Evolutionary conservation across 139 green algal species (phyloP).

Genomic region (Volvox reticuliferus): DNA sequence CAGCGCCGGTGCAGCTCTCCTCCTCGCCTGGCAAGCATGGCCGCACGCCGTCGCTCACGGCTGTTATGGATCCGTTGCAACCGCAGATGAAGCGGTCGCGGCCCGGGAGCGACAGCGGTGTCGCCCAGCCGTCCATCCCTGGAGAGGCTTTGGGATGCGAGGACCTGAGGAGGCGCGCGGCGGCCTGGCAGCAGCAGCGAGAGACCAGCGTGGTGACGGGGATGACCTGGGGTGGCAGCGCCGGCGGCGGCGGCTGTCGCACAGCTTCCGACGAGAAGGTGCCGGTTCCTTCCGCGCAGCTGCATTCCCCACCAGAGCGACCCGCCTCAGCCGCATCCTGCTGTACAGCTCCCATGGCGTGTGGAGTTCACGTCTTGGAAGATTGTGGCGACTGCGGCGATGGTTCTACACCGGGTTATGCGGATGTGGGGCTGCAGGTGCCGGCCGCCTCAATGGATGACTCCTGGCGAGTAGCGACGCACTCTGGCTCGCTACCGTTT

Average conservation of each 20-base stretch:
- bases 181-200: background rate
- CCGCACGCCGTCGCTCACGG: conserved; percentile 2
- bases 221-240: background rate
- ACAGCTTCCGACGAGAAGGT: background rate
- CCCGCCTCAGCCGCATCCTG: conserved; percentile 27
- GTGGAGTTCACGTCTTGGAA: no score
- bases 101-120: conserved; percentile 20
- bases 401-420: no score
- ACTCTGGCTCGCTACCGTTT: no score
- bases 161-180: background rate
- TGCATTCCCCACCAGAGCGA: conserved; percentile 6
- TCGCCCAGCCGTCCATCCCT: background rate
- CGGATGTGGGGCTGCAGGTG: no score
- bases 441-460: no score
- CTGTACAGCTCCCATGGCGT: background rate
- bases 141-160: background rate
- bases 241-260: background rate
- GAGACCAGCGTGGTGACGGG: background rate
- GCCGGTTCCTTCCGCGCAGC: background rate
- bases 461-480: no score
- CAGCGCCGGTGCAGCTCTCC: background rate
- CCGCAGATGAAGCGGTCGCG: conserved; percentile 27
- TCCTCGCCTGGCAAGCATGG: conserved; percentile 24
- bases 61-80: background rate
- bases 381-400: no score